Evolutionary conservation across 1,284 basidiomycete species (phyloP), one percentile per base, ranked within the genome.

Genomic region (Austropuccinia psidii): DNA sequence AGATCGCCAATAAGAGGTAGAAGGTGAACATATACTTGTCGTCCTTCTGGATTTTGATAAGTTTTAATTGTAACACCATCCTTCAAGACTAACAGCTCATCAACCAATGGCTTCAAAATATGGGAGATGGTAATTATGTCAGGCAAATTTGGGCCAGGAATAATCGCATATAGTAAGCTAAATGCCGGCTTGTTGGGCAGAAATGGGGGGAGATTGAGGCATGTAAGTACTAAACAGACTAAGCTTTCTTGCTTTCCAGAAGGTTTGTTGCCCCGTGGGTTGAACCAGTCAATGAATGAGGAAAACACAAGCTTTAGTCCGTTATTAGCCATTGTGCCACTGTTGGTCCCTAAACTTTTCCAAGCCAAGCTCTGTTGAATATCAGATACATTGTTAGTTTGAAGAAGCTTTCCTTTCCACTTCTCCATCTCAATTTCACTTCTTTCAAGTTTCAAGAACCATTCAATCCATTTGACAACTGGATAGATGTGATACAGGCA

Each of bases 261-360:
- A 29, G 27, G 19, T 37, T 69, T 69, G 54, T 69, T 69, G 13
- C 67, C 67, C n/a, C 35, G 21, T 4, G 39, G 67, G 24, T 69
- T 69, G n/a, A 69, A 69, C 67, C 67, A 69, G 27, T 69, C 54
- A 31, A 58, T 39, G 35, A 58, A 58, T 21, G 58, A 43, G 4
- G 67, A 69, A 49, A 69, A 58, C 9, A 47, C 39, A 4, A 66
- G 47, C 9, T 50, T 49, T 24, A 66, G 24, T 5, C 43, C n/a
- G n/a, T n/a, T n/a, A n/a, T n/a, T n/a, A n/a, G n/a, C n/a, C n/a
- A n/a, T n/a, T n/a, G n/a, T n/a, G n/a, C n/a, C n/a, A n/a, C n/a
- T 27, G 8, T 24, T 24, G 24, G 24, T 29, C 21, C 17, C 17
- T 31, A 21, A 21, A 19, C 33, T 29, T 4, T 29, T 8, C 52